Evolutionary conservation across 2,329 filamentous ascomycete species (phyloP), one percentile per base, ranked within the genome.

Genomic region (Bipolaris gigantea): DNA sequence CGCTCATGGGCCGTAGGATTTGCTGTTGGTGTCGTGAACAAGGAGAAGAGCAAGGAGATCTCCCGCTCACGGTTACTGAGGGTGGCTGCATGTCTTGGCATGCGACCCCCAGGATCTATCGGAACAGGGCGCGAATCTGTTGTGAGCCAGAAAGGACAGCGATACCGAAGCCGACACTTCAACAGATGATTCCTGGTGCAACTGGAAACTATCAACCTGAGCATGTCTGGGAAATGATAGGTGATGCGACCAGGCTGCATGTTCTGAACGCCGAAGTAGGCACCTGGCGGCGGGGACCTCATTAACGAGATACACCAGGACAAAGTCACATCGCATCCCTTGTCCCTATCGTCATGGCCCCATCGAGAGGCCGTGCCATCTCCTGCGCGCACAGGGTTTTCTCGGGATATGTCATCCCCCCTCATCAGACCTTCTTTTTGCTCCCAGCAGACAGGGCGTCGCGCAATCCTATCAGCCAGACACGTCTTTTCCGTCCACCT

Each of bases 321-420:
- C 34, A 15, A 49, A 40, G 38, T 32, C 9, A 39, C 27, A 30
- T 30, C 10, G 27, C 5, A 13, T 11, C 27, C 27, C 10, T 10
- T 10, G 1, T 33, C 44, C 11, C 44, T 9, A 50, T 25, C n/a
- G 46, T 33, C 33, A 64, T 64, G 60, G 62, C 62, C 42, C 62
- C 62, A 11, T 63, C 60, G 15, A 62, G 62, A 41, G 62, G 62
- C 10, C 6, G 35, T 23, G 41, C 30, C 15, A 48, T 53, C 19
- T 38, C 18, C 13, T 23, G 8, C 5, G 16, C 33, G 30, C 48
- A 33, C 30, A 35, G 18, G 9, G 6, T 57, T 16, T 46, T 45
- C 33, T 40, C n/a, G 13, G 25, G 2, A 41, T 38, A n/a, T 32
- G 11, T 9, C 15, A 30, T 19, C 27, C 18, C 15, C n/a, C 23